A percentile compares a stretch with the other conserved stretches of the same genome.
These are phyloP conservation scores for Phylloporus sp. DNA, from an alignment of 1,284 basidiomycete genomes.

Conservation along the genomic window DNA sequence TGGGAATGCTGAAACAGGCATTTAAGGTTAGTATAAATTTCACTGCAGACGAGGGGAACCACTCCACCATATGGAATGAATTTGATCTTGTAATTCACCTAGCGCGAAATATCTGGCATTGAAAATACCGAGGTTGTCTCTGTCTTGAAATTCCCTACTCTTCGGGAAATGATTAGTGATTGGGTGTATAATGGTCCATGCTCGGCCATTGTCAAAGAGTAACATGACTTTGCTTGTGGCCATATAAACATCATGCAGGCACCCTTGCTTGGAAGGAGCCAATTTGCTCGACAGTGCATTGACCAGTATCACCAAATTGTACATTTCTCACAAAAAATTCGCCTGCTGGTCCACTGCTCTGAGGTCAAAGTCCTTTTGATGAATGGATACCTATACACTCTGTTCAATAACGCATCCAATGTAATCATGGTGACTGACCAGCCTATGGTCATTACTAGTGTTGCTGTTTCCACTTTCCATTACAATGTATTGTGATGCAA, in stretches of 20 bases:
- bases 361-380: slow-evolving; percentile 8
- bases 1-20: neutral
- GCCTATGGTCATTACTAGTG: neutral
- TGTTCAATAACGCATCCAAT: neutral
- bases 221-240: neutral
- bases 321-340: slow-evolving; percentile 8
- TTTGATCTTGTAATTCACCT: slow-evolving; percentile 14
- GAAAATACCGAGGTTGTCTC: slow-evolving; percentile 5
- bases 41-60: neutral
- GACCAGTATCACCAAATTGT: neutral
- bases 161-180: no score
- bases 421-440: neutral
- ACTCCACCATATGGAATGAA: slow-evolving; percentile 3
- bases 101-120: neutral
- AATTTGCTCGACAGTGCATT: neutral
- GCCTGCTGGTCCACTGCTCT: rapidly evolving
- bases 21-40: neutral
- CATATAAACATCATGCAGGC: neutral
- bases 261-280: neutral
- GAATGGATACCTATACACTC: slow-evolving; percentile 1
- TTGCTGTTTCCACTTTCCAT: neutral
- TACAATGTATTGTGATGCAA: slow-evolving; percentile 8
- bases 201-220: no score
- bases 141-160: no score
- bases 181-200: neutral